phyloP scores from a whole-genome alignment of 176 grass and related monocot genomes.

The Echinochloa phyllopogon region DNA sequence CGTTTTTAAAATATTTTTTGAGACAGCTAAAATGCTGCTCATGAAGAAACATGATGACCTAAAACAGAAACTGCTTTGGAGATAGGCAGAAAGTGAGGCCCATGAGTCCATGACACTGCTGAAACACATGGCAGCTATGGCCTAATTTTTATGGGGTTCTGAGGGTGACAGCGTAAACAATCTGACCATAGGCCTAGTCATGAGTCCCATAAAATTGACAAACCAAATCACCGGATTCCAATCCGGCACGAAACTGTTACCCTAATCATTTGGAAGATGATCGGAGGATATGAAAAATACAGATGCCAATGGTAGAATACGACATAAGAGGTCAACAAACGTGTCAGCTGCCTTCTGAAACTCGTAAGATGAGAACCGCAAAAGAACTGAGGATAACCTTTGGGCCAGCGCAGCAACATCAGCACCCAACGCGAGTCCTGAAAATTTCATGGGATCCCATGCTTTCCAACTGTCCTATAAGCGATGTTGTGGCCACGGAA shows the following conservation, averaged over 20 bases:
- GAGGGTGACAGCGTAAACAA: conserved; percentile 20
- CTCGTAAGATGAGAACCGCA: neutral
- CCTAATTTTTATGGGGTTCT: conserved; percentile 21
- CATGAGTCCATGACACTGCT: conserved; percentile 35
- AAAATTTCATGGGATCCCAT: conserved; percentile 35
- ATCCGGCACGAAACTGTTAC: neutral
- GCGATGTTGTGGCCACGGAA: neutral
- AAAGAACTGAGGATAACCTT: neutral
- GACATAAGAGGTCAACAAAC: conserved; percentile 1
- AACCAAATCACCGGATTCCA: conserved; percentile 20
- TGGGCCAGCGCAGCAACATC: neutral
- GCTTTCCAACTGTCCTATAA: conserved; percentile 22
- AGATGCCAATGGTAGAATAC: conserved; percentile 12
- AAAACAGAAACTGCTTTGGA: conserved; percentile 29
- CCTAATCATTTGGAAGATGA: conserved; percentile 29
- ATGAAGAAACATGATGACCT: conserved; percentile 21
- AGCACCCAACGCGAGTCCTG: neutral
- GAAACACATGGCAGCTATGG: conserved; percentile 51
- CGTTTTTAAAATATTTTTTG: neutral
- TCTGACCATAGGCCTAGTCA: conserved; percentile 14
- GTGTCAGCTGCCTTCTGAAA: conserved; percentile 32
- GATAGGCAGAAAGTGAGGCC: conserved; percentile 29
- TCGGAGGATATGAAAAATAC: conserved; percentile 19
- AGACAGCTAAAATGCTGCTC: conserved; percentile 40
- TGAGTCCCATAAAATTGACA: conserved; percentile 36